phyloP scores from a whole-genome alignment of 331 rosid species.

The Quercus tomentella region DNA sequence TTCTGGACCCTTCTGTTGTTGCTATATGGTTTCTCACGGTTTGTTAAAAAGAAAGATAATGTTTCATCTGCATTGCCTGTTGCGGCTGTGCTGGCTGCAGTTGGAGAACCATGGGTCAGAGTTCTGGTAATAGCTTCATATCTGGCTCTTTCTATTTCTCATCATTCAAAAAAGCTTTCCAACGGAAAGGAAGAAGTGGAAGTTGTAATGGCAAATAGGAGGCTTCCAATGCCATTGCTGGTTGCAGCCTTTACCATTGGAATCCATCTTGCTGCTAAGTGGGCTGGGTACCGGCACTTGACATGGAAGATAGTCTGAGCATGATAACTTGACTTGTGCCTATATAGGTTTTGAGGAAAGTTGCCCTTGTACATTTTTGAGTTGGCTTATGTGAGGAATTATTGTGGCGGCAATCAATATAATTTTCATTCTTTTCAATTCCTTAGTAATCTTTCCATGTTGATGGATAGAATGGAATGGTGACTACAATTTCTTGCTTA shows the following conservation, averaged over 20 bases:
- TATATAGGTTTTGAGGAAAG: neutral
- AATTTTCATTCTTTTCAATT: neutral
- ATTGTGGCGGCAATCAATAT: slow-evolving; percentile 7
- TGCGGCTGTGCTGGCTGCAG: slow-evolving; percentile 76
- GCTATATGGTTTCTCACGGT: slow-evolving; percentile 59
- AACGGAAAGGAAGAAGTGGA: slow-evolving; percentile 36
- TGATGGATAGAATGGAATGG: neutral
- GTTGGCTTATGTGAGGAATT: slow-evolving; percentile 14
- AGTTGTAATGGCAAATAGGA: slow-evolving; percentile 28
- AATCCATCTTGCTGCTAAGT: slow-evolving; percentile 63
- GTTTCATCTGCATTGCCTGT: slow-evolving; percentile 76
- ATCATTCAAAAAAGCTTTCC: slow-evolving; percentile 45
- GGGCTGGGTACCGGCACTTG: slow-evolving; percentile 91
- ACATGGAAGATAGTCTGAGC: slow-evolving; percentile 78
- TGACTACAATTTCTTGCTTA: neutral
- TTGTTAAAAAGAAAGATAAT: slow-evolving; percentile 58
- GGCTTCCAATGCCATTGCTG: slow-evolving; percentile 66
- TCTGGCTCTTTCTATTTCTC: slow-evolving; percentile 55
- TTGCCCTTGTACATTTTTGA: slow-evolving; percentile 19
- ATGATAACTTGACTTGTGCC: neutral
- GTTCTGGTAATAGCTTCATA: slow-evolving; percentile 54
- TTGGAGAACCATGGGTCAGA: slow-evolving; percentile 94
- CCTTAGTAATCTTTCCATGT: neutral
- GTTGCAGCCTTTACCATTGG: slow-evolving; percentile 76
- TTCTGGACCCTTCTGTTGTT: slow-evolving; percentile 78